These are phyloP conservation scores for Phytophthora ohioensis DNA, from an alignment of 352 stramenopile genomes.

Conservation along the genomic window DNA sequence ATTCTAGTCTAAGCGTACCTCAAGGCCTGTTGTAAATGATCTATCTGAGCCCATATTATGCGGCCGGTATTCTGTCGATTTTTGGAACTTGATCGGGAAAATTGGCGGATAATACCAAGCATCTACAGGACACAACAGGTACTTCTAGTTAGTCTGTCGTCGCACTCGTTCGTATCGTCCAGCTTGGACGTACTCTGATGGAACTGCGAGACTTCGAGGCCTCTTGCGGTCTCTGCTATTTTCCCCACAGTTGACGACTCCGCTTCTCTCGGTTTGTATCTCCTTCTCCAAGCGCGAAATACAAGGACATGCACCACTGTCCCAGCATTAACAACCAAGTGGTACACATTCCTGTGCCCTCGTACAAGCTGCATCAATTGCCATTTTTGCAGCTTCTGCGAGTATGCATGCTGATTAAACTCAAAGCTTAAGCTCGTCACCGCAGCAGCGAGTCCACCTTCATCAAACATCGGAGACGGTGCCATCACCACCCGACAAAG, in stretches of 20 bases:
- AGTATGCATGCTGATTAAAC: slow-evolving; percentile 39
- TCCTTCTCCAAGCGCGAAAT: slow-evolving; percentile 27
- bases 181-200: slow-evolving; percentile 32
- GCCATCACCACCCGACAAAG: slow-evolving; percentile 53
- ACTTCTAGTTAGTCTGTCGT: background rate
- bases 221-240: background rate
- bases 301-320: slow-evolving; percentile 51
- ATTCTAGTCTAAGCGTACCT: slow-evolving; percentile 22
- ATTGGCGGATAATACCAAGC: slow-evolving; percentile 54
- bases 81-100: slow-evolving; percentile 48
- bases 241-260: background rate
- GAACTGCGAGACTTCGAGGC: slow-evolving; percentile 36
- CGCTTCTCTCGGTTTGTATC: background rate
- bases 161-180: background rate
- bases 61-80: slow-evolving; percentile 7
- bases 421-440: slow-evolving; percentile 51
- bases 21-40: slow-evolving; percentile 10
- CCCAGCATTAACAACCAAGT: slow-evolving; percentile 59
- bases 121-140: slow-evolving; percentile 12
- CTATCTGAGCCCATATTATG: background rate
- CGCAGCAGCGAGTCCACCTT: background rate
- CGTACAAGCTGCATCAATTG: slow-evolving; percentile 50
- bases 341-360: slow-evolving; percentile 33
- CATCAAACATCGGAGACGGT: slow-evolving; percentile 44
- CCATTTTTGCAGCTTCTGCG: slow-evolving; percentile 53